phyloP scores from a whole-genome alignment of 208 protist genomes.

The Trypanosomatidae sp. region DNA sequence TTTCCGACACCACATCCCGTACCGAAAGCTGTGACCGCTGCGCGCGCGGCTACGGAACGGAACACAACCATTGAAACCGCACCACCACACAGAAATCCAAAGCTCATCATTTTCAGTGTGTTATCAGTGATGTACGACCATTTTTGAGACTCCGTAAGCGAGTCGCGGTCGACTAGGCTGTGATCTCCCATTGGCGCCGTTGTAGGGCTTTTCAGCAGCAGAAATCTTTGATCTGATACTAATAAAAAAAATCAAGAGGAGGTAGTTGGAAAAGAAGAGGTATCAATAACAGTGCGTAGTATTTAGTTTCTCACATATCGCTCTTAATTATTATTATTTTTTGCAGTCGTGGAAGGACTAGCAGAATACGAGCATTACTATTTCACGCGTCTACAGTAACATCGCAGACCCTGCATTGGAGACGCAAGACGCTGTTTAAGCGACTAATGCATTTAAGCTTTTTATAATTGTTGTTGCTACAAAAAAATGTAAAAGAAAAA shows the following conservation, averaged over 20 bases:
- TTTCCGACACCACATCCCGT: conserved; percentile 79
- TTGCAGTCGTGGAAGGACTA: too few species aligned
- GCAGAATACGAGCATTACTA: too few species aligned
- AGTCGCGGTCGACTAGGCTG: conserved; percentile 49
- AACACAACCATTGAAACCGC: conserved; percentile 65
- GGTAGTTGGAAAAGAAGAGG: too few species aligned
- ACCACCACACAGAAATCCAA: conserved; percentile 71
- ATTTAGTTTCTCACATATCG: too few species aligned
- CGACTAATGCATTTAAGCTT: too few species aligned
- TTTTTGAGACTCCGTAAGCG: conserved; percentile 75
- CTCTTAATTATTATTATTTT: too few species aligned
- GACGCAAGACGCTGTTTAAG: too few species aligned
- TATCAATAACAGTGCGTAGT: too few species aligned
- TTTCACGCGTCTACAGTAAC: too few species aligned
- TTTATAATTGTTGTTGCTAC: conserved; percentile 7
- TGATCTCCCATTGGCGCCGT: conserved; percentile 21
- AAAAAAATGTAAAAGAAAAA: conserved; percentile 13
- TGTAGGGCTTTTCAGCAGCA: too few species aligned
- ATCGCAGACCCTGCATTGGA: too few species aligned
- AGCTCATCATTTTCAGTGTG: conserved; percentile 67
- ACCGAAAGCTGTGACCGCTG: conserved; percentile 61
- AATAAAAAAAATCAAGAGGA: conserved; percentile 11
- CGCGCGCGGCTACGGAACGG: conserved; percentile 53
- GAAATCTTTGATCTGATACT: conserved; percentile 1
- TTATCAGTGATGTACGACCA: conserved; percentile 83